Conservation (phyloP, 2,329 filamentous ascomycete genomes). For the Neofusicoccum laricinum region DNA sequence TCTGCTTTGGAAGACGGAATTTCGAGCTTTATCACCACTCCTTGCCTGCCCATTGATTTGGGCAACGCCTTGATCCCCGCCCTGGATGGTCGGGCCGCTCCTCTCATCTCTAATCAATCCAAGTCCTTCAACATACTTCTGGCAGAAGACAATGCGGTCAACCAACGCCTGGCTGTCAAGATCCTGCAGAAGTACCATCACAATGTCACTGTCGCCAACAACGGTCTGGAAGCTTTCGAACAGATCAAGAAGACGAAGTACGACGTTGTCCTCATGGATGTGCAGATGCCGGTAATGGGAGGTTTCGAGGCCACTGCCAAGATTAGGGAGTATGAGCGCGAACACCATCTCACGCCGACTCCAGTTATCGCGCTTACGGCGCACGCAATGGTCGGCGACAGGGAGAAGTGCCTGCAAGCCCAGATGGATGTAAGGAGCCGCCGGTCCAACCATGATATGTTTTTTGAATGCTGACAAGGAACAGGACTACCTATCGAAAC, state of each 20-base stretch:
- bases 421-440: slow-evolving; percentile 74
- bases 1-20: slow-evolving; percentile 92
- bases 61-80: slow-evolving; percentile 96
- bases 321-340: slow-evolving; percentile 91
- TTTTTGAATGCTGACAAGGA: slow-evolving; percentile 19
- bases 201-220: slow-evolving; percentile 87
- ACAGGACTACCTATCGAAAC: slow-evolving; percentile 89
- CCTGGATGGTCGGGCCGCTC: slow-evolving; percentile 86
- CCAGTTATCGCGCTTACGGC: slow-evolving; percentile 96
- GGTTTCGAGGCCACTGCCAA: slow-evolving; percentile 92
- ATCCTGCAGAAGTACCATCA: slow-evolving; percentile 97
- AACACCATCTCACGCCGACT: slow-evolving; percentile 74
- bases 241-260: slow-evolving; percentile 90
- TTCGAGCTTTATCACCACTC: slow-evolving; percentile 98
- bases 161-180: slow-evolving; percentile 92
- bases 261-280: slow-evolving; percentile 97
- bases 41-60: slow-evolving; percentile 88
- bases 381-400: slow-evolving; percentile 97
- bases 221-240: slow-evolving; percentile 89
- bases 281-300: slow-evolving; percentile 99
- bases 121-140: slow-evolving; percentile 93
- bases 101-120: slow-evolving; percentile 87
- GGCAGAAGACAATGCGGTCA: slow-evolving; percentile 96
- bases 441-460: neutral
- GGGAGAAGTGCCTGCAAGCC: slow-evolving; percentile 96